A percentile compares a stretch with the other conserved stretches of the same genome.
phyloP scores from a whole-genome alignment of 192 early-diverging fungal species.

The Globomyces pollinis-pini region DNA sequence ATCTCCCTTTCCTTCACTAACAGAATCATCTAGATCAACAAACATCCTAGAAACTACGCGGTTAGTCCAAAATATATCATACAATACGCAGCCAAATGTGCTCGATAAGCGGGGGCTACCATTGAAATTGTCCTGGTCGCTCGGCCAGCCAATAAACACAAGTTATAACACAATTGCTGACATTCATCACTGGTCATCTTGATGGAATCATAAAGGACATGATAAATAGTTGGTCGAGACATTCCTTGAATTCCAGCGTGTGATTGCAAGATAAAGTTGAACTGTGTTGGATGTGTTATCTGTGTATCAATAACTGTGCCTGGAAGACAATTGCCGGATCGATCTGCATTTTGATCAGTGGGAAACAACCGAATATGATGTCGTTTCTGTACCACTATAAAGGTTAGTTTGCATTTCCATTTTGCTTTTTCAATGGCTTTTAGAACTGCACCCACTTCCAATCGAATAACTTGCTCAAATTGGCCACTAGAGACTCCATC shows the following conservation, averaged over 20 bases:
- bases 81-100: constrained; percentile 74
- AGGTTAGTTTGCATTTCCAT: constrained; percentile 34
- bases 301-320: constrained; percentile 72
- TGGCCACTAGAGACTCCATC: constrained; percentile 59
- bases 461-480: constrained; percentile 43
- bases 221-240: constrained; percentile 81
- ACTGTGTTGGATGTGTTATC: constrained; percentile 71
- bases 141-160: constrained; percentile 76
- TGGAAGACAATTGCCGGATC: constrained; percentile 70
- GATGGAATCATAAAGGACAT: constrained; percentile 80
- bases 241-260: constrained; percentile 87
- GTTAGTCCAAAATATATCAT: constrained; percentile 1
- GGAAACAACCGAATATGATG: constrained; percentile 70
- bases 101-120: constrained; percentile 83
- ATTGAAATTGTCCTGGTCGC: constrained; percentile 75
- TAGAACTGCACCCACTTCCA: constrained; percentile 41
- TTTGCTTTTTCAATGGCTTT: constrained; percentile 22
- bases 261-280: constrained; percentile 80
- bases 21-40: constrained; percentile 23
- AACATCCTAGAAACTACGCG: constrained; percentile 27
- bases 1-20: constrained; percentile 5
- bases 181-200: constrained; percentile 66
- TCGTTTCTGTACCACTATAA: constrained; percentile 46
- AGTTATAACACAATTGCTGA: constrained; percentile 74
- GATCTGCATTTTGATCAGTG: constrained; percentile 41